These are phyloP conservation scores for Fragaria vesca DNA, from an alignment of 306 rosid species.

Conservation along the genomic window DNA sequence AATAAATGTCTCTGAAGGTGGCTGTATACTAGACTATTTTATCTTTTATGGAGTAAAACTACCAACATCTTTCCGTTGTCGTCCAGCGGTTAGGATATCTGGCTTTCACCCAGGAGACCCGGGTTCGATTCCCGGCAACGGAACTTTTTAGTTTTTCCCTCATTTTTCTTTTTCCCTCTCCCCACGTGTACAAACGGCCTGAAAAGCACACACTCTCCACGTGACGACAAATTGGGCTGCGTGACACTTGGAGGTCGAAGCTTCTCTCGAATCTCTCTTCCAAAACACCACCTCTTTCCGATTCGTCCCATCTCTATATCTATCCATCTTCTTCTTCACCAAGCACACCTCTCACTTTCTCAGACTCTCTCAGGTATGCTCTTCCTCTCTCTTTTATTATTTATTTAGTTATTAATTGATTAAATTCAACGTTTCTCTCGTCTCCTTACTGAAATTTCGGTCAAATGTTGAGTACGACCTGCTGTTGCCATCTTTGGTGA, in stretches of 20 bases:
- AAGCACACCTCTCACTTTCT: not conserved
- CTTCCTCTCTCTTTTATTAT: too few species aligned
- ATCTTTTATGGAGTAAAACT: too few species aligned
- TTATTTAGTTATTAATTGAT: not conserved
- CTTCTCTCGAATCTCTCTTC: constrained; percentile 7
- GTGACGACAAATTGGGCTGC: constrained; percentile 1
- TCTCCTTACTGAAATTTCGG: not conserved
- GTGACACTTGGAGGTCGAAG: not conserved
- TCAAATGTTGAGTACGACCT: constrained; percentile 1
- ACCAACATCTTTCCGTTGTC: too few species aligned
- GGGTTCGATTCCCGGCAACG: constrained; percentile 99
- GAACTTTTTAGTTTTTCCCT: constrained; percentile 16
- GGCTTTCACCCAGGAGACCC: constrained; percentile 61
- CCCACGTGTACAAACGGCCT: constrained; percentile 3
- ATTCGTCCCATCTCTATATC: constrained; percentile 1
- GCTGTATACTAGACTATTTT: too few species aligned
- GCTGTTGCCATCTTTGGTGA: not conserved
- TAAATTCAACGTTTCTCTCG: too few species aligned
- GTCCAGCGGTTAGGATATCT: too few species aligned
- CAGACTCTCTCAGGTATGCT: not conserved
- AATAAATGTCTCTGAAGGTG: too few species aligned
- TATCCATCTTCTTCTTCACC: constrained; percentile 6
- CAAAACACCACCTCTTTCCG: not conserved
- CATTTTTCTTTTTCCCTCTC: too few species aligned
- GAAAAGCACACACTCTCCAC: not conserved